Evolutionary conservation across 2,329 filamentous ascomycete genomes (phyloP), one percentile per base, ranked within the genome.

Genomic region (Aureobasidium sp.): DNA sequence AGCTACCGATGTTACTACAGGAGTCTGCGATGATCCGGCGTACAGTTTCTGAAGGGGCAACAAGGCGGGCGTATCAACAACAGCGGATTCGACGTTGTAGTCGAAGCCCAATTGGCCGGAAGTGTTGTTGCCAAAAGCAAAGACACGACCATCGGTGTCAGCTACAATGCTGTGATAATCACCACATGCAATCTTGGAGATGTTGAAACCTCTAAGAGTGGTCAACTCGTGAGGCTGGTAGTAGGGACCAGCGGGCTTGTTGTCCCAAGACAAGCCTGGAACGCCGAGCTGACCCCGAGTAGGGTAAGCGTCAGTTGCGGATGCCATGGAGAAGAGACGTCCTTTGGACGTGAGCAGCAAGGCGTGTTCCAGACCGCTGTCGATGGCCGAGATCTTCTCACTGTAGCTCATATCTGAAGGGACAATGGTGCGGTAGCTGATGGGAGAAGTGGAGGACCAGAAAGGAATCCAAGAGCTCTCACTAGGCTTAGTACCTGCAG

Each of bases 61-160:
- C 6, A 87, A 81, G 3, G 86, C 84, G 0, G 94, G 92, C 0
- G 82, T 81, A 66, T 93, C 89, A 27, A 89, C 78, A 63, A 78
- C 83, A 8, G 84, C 79, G 17, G 84, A 78, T 32, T 87, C 83
- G 0, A 82, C 72, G 53, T 85, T 85, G 59, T 83, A 84, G 56
- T 90, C 85, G 68, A 93, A 86, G n/a, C 93, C 93, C 3, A 97
- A 81, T 74, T 97, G 94, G n/a, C 94, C 94, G 47, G 85, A 84
- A 0, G 87, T 86, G 76, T 97, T 97, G 74, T 97, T 92, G 41
- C 94, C 94, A 76, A 96, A 97, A 7, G 86, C 81, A 73, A 94
- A 96, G 17, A 94, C 82, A 17, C 86, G 84, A 17, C 93, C 93
- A 59, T 87, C 80, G 64, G 84, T 83, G 71, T 93, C 90, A 17